Conservation (phyloP, 176 grass and related monocot genomes). For the Guadua angustifolia region DNA sequence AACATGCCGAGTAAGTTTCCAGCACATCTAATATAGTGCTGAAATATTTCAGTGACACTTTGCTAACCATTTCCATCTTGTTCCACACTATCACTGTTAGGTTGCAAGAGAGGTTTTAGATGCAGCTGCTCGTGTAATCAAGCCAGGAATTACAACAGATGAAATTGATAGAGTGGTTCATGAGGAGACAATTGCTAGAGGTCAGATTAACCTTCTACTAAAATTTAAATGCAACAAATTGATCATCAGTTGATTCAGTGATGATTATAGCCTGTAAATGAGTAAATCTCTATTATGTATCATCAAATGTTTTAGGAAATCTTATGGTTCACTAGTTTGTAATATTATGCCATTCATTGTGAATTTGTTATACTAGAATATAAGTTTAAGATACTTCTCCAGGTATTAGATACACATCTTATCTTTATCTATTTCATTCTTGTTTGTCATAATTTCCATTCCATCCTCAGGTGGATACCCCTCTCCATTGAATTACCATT, state of each 20-base stretch:
- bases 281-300: conserved; percentile 6
- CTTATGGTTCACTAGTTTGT: not conserved
- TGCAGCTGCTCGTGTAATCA: conserved; percentile 81
- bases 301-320: not conserved
- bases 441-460: conserved; percentile 29
- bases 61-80: conserved; percentile 15
- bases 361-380: not conserved
- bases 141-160: conserved; percentile 94
- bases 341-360: not conserved
- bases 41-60: conserved; percentile 24
- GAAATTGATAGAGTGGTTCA: conserved; percentile 99
- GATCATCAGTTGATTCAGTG: conserved; percentile 19
- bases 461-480: conserved; percentile 86
- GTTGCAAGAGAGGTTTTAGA: conserved; percentile 97
- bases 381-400: conserved; percentile 15
- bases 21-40: not conserved
- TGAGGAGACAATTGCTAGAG: conserved; percentile 85
- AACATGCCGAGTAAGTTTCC: conserved; percentile 84
- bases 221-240: conserved; percentile 30
- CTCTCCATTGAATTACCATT: conserved; percentile 96
- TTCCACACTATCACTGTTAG: conserved; percentile 43
- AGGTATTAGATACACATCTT: conserved; percentile 30
- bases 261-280: conserved; percentile 18
- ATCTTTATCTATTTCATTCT: conserved; percentile 15
- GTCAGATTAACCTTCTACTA: conserved; percentile 48